Evolutionary conservation across 768 basidiomycete genomes (phyloP), one percentile per base, ranked within the genome.

Genomic region (Filobasidium floriforme): DNA sequence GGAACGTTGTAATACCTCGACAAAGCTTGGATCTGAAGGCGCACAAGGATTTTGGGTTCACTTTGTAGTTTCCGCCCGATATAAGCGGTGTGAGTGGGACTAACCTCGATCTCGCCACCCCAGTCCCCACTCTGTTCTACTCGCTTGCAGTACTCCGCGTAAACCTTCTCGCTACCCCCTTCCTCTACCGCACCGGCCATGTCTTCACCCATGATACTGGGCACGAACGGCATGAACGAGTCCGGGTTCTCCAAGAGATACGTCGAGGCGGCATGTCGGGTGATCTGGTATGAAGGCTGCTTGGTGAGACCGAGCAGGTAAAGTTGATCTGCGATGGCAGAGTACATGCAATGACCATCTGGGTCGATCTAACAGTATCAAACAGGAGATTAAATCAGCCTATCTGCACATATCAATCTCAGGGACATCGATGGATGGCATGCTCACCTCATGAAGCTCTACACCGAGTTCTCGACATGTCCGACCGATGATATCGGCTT

Each of bases 261-360:
- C 61, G 84, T 78, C 0, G 93, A 85, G 12, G 94, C 92, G 15
- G 85, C 83, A 15, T 76, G 76, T 26, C 96, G 88, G 52, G 85
- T 82, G 18, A 32, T 1, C 24, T 41, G 37, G 62, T 60, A 60
- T 5, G 44, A 51, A 10, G 46, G 46, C 29, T 51, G 7, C 28
- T 37, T 60, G 41, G 60, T 49, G 59, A 92, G 77, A 43, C 85
- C 84, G 29, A 92, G 84, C n/a, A 89, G 72, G 54, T 81, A 82
- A 40, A 96, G 85, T 76, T 99, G 94, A 78, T 98, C 92, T 28
- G 90, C 94, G 28, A 98, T 82, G 11, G 94, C 90, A 57, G 91
- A 89, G 81, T 88, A 99, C 37, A 98, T 86, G 80, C 94, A 98
- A 72, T 98, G 93, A 0, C 94, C 94, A 72, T 98, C 94, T 19